Base-by-base conservation (phyloP, 306 rosid genomes). In the Mucuna pruriens region DNA sequence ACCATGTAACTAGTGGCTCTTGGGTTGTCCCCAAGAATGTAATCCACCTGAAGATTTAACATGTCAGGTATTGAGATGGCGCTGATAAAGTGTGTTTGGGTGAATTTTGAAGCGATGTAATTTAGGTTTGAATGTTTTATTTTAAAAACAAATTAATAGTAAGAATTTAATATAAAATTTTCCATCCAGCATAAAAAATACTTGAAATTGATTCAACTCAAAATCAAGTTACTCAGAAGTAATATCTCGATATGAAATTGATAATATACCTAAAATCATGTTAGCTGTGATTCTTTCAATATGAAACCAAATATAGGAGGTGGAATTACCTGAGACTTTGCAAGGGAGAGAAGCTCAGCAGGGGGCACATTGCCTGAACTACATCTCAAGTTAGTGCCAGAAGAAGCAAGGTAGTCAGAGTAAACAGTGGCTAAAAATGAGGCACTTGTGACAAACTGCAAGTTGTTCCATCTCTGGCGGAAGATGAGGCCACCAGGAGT, bases 1-100 rank as follows among this genome's bases (percentile, higher is more conserved):
- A 95, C 97, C 94, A 95, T 91, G 84, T 93, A 95, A 69, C 99
- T 95, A 0, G 97, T 95, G 1, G 96, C 98, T 84, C 98, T 90
- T 0, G 99, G 99, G 78, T 95, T 95, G 87, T 95, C 97, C 9
- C 99, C 99, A 5, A 95, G 91, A 88, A 95, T 85, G 88, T 95
- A 95, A 51, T 95, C 99, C 82, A 92, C 96, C 96, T 93, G 86
- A 85, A 57, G 29, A 80, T 46, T 61, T 2, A 71, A 69, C 78
- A 83, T 7, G 48, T 5, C 40, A 26, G 19, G 17, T 11, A 6
- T 36, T 70, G 0, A 51, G 60, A 40, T 0, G 16, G 5, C 9
- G 1, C 8, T 60, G 40, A 51, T 20, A n/a, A n/a, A n/a, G n/a
- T n/a, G n/a, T n/a, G n/a, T n/a, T n/a, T n/a, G n/a, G n/a, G n/a